phyloP scores from a whole-genome alignment of 192 early-diverging fungal species.

The Hyaloraphidium curvatum region DNA sequence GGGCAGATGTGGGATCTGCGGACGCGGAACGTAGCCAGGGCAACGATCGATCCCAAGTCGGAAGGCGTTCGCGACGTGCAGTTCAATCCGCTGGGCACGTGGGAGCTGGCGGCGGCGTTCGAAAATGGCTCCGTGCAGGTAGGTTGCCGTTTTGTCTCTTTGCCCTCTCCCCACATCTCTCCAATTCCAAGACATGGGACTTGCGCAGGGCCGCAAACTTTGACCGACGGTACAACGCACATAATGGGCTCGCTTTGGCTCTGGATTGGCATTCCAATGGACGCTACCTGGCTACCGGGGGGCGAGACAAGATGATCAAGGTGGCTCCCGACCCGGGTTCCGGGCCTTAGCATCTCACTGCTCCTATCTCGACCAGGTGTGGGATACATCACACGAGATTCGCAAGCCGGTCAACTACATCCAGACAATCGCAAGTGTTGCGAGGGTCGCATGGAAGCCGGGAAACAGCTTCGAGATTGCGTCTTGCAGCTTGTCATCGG shows the following conservation, averaged over 20 bases:
- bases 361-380: conserved; percentile 23
- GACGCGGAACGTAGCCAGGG: conserved; percentile 18
- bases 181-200: conserved; percentile 47
- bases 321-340: conserved; percentile 9
- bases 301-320: conserved; percentile 57
- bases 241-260: conserved; percentile 46
- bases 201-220: conserved; percentile 36
- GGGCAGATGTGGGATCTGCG: conserved; percentile 33
- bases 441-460: conserved; percentile 54
- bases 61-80: conserved; percentile 63
- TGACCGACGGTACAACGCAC: conserved; percentile 47
- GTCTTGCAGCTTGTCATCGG: background rate
- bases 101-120: conserved; percentile 59
- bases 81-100: conserved; percentile 35
- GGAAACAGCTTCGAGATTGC: conserved; percentile 25
- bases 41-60: conserved; percentile 50
- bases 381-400: conserved; percentile 46
- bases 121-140: conserved; percentile 62
- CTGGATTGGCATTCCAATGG: conserved; percentile 63
- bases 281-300: conserved; percentile 47
- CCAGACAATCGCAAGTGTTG: conserved; percentile 40
- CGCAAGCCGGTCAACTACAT: conserved; percentile 35
- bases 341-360: background rate
- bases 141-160: background rate
- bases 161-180: background rate